Conservation (phyloP, 2,329 filamentous ascomycete species). For the Claviceps arundinis region DNA sequence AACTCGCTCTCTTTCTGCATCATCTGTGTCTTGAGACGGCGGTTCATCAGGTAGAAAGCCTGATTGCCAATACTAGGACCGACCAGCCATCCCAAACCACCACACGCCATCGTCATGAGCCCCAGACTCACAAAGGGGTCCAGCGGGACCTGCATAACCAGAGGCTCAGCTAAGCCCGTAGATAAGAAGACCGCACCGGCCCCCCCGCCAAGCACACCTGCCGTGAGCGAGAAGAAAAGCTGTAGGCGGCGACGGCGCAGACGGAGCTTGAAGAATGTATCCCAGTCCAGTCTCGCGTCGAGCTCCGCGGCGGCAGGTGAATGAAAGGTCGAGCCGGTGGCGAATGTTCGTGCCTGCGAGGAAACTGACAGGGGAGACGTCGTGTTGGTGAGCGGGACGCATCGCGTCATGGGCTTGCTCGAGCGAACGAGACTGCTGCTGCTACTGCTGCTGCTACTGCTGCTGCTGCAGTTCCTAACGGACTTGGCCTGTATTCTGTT, state of each 20-base stretch:
- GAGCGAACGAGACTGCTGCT: background rate
- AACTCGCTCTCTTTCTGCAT: constrained; percentile 86
- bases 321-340: background rate
- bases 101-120: constrained; percentile 61
- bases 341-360: constrained; percentile 5
- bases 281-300: constrained; percentile 53
- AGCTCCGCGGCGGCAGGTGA: constrained; percentile 1
- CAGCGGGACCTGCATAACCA: constrained; percentile 61
- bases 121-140: constrained; percentile 82
- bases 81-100: constrained; percentile 74
- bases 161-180: constrained; percentile 56
- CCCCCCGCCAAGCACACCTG: constrained; percentile 48
- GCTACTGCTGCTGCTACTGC: background rate
- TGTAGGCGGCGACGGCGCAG: constrained; percentile 75
- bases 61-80: constrained; percentile 73
- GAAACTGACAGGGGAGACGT: constrained; percentile 1
- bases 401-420: constrained; percentile 2
- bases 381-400: constrained; percentile 1
- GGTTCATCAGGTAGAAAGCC: constrained; percentile 65
- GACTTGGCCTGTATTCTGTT: constrained; percentile 4
- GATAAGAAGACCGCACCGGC: constrained; percentile 54
- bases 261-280: constrained; percentile 84
- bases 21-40: constrained; percentile 59
- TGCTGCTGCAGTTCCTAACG: background rate
- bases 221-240: constrained; percentile 59